Conservation (phyloP, 192 early-diverging fungal genomes). For the Phlyctochytrium arcticum region DNA sequence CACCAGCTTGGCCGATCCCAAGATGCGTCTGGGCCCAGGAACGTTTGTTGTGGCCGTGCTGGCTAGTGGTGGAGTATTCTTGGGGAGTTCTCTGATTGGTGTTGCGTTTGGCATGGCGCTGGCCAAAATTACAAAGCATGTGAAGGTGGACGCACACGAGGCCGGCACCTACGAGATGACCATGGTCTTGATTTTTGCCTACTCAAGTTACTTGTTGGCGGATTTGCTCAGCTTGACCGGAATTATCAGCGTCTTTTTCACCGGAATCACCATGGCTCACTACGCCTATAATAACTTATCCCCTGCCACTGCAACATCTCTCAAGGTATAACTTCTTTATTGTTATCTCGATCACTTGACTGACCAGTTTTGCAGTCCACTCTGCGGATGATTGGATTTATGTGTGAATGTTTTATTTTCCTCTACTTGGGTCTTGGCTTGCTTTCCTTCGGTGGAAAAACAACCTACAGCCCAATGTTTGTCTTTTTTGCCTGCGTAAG, state of each 20-base stretch:
- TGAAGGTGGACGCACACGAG: conserved; percentile 40
- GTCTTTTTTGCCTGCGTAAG: conserved; percentile 47
- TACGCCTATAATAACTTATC: conserved; percentile 49
- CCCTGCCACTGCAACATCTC: conserved; percentile 24
- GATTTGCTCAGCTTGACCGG: conserved; percentile 52
- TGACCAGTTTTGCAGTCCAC: conserved; percentile 29
- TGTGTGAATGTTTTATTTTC: conserved; percentile 59
- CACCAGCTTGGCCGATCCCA: conserved; percentile 45
- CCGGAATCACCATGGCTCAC: conserved; percentile 57
- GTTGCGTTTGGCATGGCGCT: conserved; percentile 41
- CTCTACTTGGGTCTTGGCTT: conserved; percentile 59
- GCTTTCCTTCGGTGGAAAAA: conserved; percentile 47
- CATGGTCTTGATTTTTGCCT: conserved; percentile 57
- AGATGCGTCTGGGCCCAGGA: conserved; percentile 38
- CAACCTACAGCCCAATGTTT: conserved; percentile 42
- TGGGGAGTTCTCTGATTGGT: conserved; percentile 49
- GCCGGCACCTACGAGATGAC: conserved; percentile 49
- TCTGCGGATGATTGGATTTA: conserved; percentile 42
- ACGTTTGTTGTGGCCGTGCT: conserved; percentile 48
- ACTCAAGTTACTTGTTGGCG: conserved; percentile 50
- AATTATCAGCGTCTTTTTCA: conserved; percentile 59
- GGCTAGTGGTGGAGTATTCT: conserved; percentile 47
- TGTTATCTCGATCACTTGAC: neutral
- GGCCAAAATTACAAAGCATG: conserved; percentile 59
- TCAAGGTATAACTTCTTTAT: conserved; percentile 22